Percentiles rank a stretch among this genome's conserved stretches.
Evolutionary conservation across 2,329 filamentous ascomycete genomes (phyloP).

Genomic region (Calonectria ilicicola): DNA sequence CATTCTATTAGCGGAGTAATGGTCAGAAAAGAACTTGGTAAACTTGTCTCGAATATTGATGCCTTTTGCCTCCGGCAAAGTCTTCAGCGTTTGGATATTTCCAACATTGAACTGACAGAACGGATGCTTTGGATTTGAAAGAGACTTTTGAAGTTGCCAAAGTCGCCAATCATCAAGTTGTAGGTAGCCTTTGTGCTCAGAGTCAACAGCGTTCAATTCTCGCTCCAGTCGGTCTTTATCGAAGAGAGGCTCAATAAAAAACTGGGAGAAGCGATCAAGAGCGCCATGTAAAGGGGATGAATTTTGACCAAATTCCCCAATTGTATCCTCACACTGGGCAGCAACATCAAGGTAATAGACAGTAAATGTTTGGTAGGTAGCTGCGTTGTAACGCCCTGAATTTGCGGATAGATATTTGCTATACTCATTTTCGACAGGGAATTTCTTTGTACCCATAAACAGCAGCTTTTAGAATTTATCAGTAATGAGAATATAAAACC

Average conservation of each 20-base stretch:
- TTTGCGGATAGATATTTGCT: conserved; percentile 91
- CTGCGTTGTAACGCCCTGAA: conserved; percentile 94
- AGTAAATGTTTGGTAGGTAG: conserved; percentile 91
- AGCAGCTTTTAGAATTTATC: conserved; percentile 65
- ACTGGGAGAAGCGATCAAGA: conserved; percentile 91
- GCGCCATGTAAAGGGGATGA: conserved; percentile 79
- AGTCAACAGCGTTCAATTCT: conserved; percentile 90
- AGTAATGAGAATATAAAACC: not conserved
- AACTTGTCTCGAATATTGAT: conserved; percentile 91
- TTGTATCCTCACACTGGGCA: conserved; percentile 76
- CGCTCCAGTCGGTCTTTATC: conserved; percentile 85
- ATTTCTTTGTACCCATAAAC: conserved; percentile 99
- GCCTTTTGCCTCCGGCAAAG: conserved; percentile 80
- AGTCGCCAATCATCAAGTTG: conserved; percentile 91
- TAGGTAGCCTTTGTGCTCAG: conserved; percentile 97
- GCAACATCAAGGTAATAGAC: conserved; percentile 98
- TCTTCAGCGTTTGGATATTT: conserved; percentile 87
- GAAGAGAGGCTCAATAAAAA: conserved; percentile 91
- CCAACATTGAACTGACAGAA: conserved; percentile 94
- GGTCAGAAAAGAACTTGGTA: conserved; percentile 87
- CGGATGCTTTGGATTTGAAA: conserved; percentile 87
- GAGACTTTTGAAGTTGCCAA: conserved; percentile 86
- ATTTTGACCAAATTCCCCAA: conserved; percentile 65
- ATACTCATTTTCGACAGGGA: conserved; percentile 95
- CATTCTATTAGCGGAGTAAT: conserved; percentile 95